These are phyloP conservation scores for Globisporangium irregulare DNA, from an alignment of 352 stramenopile species.

Conservation along the genomic window DNA sequence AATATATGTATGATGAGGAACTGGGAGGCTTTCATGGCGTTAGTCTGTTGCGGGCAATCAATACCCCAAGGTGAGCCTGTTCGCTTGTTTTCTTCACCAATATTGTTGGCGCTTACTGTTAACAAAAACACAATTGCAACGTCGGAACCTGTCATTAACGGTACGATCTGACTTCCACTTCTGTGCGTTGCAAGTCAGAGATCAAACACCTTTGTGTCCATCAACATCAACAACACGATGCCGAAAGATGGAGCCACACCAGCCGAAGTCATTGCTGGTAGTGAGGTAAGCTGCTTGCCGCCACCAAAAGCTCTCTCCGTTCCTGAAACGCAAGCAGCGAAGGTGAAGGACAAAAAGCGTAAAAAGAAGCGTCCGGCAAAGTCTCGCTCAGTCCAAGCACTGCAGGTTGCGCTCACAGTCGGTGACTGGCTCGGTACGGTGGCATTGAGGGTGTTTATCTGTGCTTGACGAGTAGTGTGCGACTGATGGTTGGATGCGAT, in stretches of 20 bases:
- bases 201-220: not conserved
- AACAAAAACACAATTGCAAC: not conserved
- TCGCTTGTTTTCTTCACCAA: not conserved
- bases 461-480: not conserved
- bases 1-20: not conserved
- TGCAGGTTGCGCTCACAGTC: conserved; percentile 3
- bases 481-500: not conserved
- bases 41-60: not conserved
- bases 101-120: not conserved
- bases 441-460: not conserved
- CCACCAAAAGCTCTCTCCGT: not conserved
- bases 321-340: not conserved
- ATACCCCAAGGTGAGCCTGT: not conserved
- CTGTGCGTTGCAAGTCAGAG: not conserved
- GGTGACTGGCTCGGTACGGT: conserved; percentile 14
- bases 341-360: conserved; percentile 1
- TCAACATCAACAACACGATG: not conserved
- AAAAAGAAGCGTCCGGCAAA: not conserved
- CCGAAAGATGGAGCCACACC: not conserved
- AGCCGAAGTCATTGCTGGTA: not conserved
- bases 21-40: not conserved
- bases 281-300: not conserved
- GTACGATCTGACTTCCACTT: not conserved
- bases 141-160: not conserved
- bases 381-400: not conserved